Percentiles rank a stretch among this genome's conserved stretches.
phyloP scores from a whole-genome alignment of 169 alveolate species.

The Plasmodium yoelii region DNA sequence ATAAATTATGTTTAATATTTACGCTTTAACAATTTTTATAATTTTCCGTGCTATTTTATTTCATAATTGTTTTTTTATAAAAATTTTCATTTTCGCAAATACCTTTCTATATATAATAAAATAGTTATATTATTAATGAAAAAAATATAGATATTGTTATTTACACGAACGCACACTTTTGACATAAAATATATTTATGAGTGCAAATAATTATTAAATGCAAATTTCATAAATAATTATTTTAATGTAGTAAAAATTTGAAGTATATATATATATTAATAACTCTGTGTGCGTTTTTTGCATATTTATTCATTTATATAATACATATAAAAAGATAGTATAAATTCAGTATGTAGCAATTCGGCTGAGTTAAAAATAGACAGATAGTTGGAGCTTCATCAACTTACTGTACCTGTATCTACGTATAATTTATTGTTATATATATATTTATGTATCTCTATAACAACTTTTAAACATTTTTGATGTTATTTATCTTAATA shows the following conservation, averaged over 20 bases:
- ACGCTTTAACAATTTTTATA: too few relatives aligned
- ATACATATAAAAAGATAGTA: neutral
- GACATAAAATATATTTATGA: neutral
- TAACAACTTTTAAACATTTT: too few relatives aligned
- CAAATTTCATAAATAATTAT: slow-evolving; percentile 3
- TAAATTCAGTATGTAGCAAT: neutral
- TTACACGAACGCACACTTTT: neutral
- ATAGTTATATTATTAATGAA: too few relatives aligned
- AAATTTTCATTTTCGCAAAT: too few relatives aligned
- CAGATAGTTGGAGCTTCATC: neutral
- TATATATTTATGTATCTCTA: neutral
- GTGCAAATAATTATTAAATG: slow-evolving; percentile 5
- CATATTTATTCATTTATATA: neutral
- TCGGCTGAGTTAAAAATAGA: neutral
- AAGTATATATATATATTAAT: neutral
- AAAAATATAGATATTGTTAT: too few relatives aligned
- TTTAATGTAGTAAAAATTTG: neutral
- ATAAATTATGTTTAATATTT: too few relatives aligned
- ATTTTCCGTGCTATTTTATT: too few relatives aligned
- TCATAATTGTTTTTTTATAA: too few relatives aligned
- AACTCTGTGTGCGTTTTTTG: neutral
- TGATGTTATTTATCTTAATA: too few relatives aligned
- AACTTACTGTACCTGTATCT: neutral
- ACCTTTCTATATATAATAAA: too few relatives aligned
- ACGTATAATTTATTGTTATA: neutral